Percentiles rank a stretch among this genome's conserved stretches.
Evolutionary conservation across 345 rosid genomes (phyloP).

Genomic region (Tarenaya hassleriana): DNA sequence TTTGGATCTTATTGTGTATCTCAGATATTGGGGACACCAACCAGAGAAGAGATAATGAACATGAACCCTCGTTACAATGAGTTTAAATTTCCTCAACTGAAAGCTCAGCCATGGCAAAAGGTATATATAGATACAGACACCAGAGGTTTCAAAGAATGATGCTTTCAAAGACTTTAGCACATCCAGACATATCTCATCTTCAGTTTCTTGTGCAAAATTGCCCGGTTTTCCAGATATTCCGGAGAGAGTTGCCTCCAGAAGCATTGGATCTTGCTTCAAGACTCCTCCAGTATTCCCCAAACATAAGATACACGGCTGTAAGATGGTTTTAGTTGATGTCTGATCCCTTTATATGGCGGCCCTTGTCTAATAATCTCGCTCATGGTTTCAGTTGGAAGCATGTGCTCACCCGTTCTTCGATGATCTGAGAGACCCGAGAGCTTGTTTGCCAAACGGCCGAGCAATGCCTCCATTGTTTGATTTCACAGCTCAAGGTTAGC

Average conservation of each 20-base stretch:
- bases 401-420: conserved; percentile 92
- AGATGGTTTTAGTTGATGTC: conserved; percentile 16
- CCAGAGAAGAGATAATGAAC: conserved; percentile 89
- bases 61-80: conserved; percentile 91
- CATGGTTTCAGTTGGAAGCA: conserved; percentile 63
- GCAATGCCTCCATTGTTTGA: conserved; percentile 68
- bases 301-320: conserved; percentile 61
- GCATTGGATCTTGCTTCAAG: conserved; percentile 76
- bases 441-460: conserved; percentile 81
- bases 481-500: conserved; percentile 78
- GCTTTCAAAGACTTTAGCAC: no score
- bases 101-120: conserved; percentile 98
- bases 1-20: not conserved
- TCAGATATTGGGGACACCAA: conserved; percentile 84
- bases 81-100: conserved; percentile 85
- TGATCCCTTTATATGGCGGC: not conserved
- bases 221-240: conserved; percentile 41
- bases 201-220: not conserved
- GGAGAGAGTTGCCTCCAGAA: conserved; percentile 55
- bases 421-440: conserved; percentile 64
- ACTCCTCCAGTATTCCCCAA: conserved; percentile 79
- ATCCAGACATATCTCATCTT: not conserved
- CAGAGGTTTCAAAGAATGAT: not conserved
- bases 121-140: no score
- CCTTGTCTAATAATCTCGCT: conserved; percentile 2